Conservation (phyloP, 305 asterid species). For the Galium porrigens region DNA sequence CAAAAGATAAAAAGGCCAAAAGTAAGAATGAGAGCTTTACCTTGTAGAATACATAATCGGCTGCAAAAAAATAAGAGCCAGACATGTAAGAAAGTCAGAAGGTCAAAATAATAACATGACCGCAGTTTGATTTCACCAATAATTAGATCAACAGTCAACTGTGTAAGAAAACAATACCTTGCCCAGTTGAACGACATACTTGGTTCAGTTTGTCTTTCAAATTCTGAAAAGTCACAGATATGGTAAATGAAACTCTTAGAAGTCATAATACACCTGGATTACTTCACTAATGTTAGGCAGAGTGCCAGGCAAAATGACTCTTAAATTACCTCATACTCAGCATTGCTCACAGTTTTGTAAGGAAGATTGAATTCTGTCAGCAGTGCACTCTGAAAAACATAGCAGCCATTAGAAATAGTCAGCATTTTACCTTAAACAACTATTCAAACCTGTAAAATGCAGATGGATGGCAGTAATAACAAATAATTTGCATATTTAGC, state of each 20-base stretch:
- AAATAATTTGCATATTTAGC: slow-evolving; percentile 26
- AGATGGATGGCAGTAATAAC: not conserved
- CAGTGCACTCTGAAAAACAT: slow-evolving; percentile 36
- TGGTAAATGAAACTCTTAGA: slow-evolving; percentile 9
- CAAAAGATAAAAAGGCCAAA: slow-evolving; percentile 6
- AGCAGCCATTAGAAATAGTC: slow-evolving; percentile 16
- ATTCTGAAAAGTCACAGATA: slow-evolving; percentile 34
- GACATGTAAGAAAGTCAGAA: not conserved
- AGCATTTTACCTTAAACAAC: slow-evolving; percentile 8
- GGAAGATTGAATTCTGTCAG: slow-evolving; percentile 69
- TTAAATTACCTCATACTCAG: slow-evolving; percentile 65
- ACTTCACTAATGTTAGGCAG: not conserved
- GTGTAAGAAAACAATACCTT: slow-evolving; percentile 22
- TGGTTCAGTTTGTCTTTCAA: slow-evolving; percentile 66
- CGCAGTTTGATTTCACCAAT: slow-evolving; percentile 6
- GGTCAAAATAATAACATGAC: not conserved
- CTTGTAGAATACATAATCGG: slow-evolving; percentile 64
- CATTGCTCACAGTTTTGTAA: slow-evolving; percentile 54
- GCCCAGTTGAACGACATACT: slow-evolving; percentile 50
- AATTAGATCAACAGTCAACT: slow-evolving; percentile 10
- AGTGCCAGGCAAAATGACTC: not conserved
- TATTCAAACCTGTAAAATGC: not conserved
- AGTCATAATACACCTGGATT: not conserved
- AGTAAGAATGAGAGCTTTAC: slow-evolving; percentile 27
- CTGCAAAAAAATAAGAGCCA: slow-evolving; percentile 28